phyloP scores from a whole-genome alignment of 78 protist genomes.

The Mantamonas sphyraenae region DNA sequence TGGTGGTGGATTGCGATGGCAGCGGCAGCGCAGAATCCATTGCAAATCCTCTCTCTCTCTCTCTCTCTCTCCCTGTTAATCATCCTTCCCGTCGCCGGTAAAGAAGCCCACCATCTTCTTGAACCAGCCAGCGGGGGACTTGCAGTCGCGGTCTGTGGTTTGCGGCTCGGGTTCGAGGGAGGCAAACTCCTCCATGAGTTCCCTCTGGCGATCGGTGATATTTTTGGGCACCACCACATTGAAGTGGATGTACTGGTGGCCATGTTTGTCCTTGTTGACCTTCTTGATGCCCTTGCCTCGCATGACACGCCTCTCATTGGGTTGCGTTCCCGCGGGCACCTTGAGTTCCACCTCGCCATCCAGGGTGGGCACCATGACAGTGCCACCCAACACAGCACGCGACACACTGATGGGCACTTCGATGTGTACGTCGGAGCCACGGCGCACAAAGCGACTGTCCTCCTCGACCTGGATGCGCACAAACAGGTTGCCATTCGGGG shows the following conservation, averaged over 20 bases:
- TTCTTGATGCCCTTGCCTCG: conserved; percentile 46
- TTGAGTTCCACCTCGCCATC: conserved; percentile 42
- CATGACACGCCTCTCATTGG: conserved; percentile 53
- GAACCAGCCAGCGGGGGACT: too few relatives aligned
- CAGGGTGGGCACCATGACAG: conserved; percentile 50
- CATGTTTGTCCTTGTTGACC: conserved; percentile 1
- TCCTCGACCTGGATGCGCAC: conserved; percentile 40
- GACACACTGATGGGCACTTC: conserved; percentile 52
- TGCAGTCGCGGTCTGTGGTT: too few relatives aligned
- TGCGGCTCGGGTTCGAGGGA: too few relatives aligned
- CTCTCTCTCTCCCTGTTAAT: too few relatives aligned
- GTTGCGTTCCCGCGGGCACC: conserved; percentile 69
- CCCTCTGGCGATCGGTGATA: conserved; percentile 26
- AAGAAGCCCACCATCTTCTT: too few relatives aligned
- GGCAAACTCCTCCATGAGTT: conserved; percentile 43
- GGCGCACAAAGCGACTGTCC: conserved; percentile 46
- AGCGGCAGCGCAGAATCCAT: too few relatives aligned
- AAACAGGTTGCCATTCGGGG: conserved; percentile 45
- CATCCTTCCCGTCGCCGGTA: too few relatives aligned
- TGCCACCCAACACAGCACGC: conserved; percentile 62
- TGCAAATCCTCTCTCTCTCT: too few relatives aligned
- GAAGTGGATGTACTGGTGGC: conserved; percentile 62
- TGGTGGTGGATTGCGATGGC: too few relatives aligned
- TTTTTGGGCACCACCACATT: conserved; percentile 55
- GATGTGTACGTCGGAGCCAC: conserved; percentile 62